Evolutionary conservation across 352 stramenopile species (phyloP).

Genomic region (Phytopythium aichiense): DNA sequence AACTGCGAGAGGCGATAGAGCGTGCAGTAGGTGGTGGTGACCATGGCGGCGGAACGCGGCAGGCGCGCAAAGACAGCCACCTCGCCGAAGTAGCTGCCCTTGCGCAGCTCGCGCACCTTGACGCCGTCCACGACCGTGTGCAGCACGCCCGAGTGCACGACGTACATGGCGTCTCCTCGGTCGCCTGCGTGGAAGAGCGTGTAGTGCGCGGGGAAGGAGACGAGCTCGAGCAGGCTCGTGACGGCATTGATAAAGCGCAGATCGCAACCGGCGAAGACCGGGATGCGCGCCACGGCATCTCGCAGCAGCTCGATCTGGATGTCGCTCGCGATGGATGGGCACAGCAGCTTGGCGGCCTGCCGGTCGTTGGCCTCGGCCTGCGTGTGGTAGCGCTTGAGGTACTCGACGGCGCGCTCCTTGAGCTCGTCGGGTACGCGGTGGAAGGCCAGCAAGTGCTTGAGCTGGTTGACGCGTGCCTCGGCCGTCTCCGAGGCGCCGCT

Average conservation of each 20-base stretch:
- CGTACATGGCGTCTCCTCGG: slow-evolving; percentile 69
- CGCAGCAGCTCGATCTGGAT: slow-evolving; percentile 66
- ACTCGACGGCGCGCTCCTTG: slow-evolving; percentile 52
- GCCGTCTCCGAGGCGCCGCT: slow-evolving; percentile 42
- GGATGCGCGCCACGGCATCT: slow-evolving; percentile 42
- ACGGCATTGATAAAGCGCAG: slow-evolving; percentile 55
- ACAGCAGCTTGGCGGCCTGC: slow-evolving; percentile 50
- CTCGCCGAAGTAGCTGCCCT: slow-evolving; percentile 65
- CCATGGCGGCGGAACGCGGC: slow-evolving; percentile 54
- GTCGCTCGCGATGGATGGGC: slow-evolving; percentile 63
- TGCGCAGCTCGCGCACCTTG: slow-evolving; percentile 65
- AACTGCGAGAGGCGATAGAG: slow-evolving; percentile 50
- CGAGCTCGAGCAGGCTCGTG: slow-evolving; percentile 48
- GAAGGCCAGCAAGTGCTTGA: slow-evolving; percentile 62
- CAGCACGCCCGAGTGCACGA: slow-evolving; percentile 59
- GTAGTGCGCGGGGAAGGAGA: slow-evolving; percentile 48
- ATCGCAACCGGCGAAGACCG: slow-evolving; percentile 58
- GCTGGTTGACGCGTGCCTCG: slow-evolving; percentile 62
- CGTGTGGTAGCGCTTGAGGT: slow-evolving; percentile 64
- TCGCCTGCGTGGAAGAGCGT: slow-evolving; percentile 54
- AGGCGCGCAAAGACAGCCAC: slow-evolving; percentile 60
- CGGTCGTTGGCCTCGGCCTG: slow-evolving; percentile 59
- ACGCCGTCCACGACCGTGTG: slow-evolving; percentile 53
- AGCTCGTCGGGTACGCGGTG: slow-evolving; percentile 50
- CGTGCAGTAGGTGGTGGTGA: slow-evolving; percentile 63